Conservation (phyloP, 495 filamentous ascomycete genomes). For the Astrocystis sublimbata region DNA sequence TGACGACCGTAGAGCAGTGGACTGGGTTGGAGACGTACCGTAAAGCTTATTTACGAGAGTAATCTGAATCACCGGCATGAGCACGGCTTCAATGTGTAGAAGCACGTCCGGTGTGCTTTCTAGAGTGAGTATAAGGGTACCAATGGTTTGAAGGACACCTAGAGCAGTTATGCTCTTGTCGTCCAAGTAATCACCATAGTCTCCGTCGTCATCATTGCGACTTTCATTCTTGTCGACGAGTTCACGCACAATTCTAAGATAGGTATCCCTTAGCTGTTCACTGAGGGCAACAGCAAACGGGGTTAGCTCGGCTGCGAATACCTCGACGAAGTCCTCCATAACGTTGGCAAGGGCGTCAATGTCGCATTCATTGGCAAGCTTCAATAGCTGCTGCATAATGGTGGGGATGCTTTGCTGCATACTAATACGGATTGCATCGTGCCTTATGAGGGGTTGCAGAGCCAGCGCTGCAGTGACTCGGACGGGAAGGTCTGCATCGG, state of each 20-base stretch:
- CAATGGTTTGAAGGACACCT: slow-evolving; percentile 95
- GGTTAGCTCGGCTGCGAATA: slow-evolving; percentile 92
- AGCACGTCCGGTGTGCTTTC: slow-evolving; percentile 96
- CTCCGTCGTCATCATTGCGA: slow-evolving; percentile 69
- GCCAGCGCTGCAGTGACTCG: slow-evolving; percentile 93
- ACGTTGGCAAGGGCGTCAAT: slow-evolving; percentile 95
- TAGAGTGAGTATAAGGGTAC: slow-evolving; percentile 91
- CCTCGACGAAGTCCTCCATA: slow-evolving; percentile 99
- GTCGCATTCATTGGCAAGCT: slow-evolving; percentile 93
- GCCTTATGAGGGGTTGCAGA: slow-evolving; percentile 90
- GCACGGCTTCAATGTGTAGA: slow-evolving; percentile 85
- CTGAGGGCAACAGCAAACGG: slow-evolving; percentile 97
- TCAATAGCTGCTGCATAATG: slow-evolving; percentile 98
- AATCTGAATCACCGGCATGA: slow-evolving; percentile 95
- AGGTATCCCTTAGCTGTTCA: slow-evolving; percentile 95
- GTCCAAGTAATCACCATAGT: slow-evolving; percentile 87
- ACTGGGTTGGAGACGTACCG: slow-evolving; percentile 41
- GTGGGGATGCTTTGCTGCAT: slow-evolving; percentile 99
- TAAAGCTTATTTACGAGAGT: slow-evolving; percentile 98
- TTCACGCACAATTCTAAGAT: slow-evolving; percentile 89
- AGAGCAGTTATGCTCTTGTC: slow-evolving; percentile 98
- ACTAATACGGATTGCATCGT: slow-evolving; percentile 86
- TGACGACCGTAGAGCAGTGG: neutral
- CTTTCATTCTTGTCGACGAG: slow-evolving; percentile 81
- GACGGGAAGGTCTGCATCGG: slow-evolving; percentile 85